Evolutionary conservation across 768 basidiomycete species (phyloP).

Genomic region (Saitozyma sp.): DNA sequence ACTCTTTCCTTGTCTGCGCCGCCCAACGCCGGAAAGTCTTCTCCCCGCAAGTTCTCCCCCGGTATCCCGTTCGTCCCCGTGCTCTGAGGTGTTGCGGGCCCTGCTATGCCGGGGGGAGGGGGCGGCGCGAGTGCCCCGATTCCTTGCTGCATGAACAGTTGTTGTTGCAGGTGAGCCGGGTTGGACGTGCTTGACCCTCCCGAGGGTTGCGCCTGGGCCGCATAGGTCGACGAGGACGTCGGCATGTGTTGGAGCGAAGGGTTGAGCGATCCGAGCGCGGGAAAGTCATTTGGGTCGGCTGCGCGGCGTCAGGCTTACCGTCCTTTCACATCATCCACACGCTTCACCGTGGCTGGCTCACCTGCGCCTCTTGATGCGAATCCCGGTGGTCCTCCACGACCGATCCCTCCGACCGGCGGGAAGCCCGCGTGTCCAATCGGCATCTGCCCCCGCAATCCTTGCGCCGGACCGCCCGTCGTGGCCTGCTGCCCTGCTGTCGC

Average conservation of each 20-base stretch:
- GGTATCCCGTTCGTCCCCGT: constrained; percentile 28
- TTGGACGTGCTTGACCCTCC: constrained; percentile 3
- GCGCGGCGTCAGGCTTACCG: not conserved
- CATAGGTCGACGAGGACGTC: constrained; percentile 28
- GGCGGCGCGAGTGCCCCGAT: constrained; percentile 30
- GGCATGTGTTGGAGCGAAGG: constrained; percentile 10
- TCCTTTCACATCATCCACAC: not conserved
- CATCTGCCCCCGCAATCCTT: constrained; percentile 8
- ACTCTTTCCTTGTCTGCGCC: constrained; percentile 12
- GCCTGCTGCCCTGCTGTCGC: constrained; percentile 44
- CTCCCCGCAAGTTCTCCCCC: constrained; percentile 21
- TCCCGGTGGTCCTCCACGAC: constrained; percentile 40
- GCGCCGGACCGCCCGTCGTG: constrained; percentile 14
- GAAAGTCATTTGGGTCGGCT: constrained; percentile 48
- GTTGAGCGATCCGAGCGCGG: constrained; percentile 43
- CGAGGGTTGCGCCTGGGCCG: constrained; percentile 34
- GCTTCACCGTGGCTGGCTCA: constrained; percentile 6
- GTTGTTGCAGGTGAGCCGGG: constrained; percentile 34
- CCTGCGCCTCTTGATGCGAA: constrained; percentile 35
- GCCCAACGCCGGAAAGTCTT: constrained; percentile 47
- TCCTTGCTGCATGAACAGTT: constrained; percentile 31
- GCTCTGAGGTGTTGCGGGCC: constrained; percentile 14
- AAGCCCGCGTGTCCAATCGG: constrained; percentile 21
- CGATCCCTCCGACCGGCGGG: constrained; percentile 25
- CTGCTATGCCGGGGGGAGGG: constrained; percentile 41